phyloP scores from a whole-genome alignment of 768 basidiomycete species.

The Exsudoporus frostii region DNA sequence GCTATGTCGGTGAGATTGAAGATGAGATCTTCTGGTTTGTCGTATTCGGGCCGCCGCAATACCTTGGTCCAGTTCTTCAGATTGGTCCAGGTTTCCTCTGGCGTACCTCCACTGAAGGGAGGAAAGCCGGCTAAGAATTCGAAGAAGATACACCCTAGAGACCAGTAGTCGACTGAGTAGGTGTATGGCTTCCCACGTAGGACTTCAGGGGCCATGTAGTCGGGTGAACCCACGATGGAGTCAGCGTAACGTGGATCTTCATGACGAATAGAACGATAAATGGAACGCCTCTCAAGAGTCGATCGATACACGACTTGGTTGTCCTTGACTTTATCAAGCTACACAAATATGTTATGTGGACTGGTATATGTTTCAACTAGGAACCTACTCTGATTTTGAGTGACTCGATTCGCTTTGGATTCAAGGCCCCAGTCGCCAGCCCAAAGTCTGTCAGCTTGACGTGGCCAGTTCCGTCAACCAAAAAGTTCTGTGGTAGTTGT shows the following conservation, averaged over 20 bases:
- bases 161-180: conserved; percentile 98
- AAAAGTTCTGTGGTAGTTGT: conserved; percentile 69
- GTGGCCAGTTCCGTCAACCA: conserved; percentile 92
- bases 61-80: conserved; percentile 97
- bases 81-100: conserved; percentile 99
- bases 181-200: conserved; percentile 92
- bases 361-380: not conserved
- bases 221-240: conserved; percentile 95
- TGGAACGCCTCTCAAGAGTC: conserved; percentile 89
- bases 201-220: conserved; percentile 97
- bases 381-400: conserved; percentile 79
- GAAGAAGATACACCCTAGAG: conserved; percentile 95
- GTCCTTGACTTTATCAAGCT: conserved; percentile 97
- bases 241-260: conserved; percentile 94
- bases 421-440: conserved; percentile 92
- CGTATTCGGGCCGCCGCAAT: conserved; percentile 89
- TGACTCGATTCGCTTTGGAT: conserved; percentile 91
- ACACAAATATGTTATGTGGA: conserved; percentile 8
- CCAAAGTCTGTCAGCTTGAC: conserved; percentile 99
- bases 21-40: conserved; percentile 91
- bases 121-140: conserved; percentile 97
- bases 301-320: conserved; percentile 85
- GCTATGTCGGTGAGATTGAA: conserved; percentile 93
- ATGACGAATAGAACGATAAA: conserved; percentile 89
- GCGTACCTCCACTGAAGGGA: conserved; percentile 92